Evolutionary conservation across 257 asterid genomes (phyloP).

Genomic region (Paulownia fortunei): DNA sequence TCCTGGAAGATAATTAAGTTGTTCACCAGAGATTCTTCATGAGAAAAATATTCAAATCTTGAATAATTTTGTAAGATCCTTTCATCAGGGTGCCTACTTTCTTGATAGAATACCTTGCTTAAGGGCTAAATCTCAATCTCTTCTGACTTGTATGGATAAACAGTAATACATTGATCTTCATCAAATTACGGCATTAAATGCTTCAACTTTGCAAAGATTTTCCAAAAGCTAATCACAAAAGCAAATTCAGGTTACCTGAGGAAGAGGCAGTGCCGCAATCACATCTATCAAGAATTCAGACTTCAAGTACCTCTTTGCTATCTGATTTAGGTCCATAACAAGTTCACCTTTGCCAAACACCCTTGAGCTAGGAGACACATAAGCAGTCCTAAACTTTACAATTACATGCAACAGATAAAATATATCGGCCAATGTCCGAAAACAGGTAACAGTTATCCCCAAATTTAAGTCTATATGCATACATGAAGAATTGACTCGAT

Average conservation of each 20-base stretch:
- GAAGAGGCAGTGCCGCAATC: conserved; percentile 85
- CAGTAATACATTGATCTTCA: neutral
- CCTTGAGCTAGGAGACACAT: conserved; percentile 84
- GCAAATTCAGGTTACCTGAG: conserved; percentile 65
- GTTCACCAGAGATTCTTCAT: neutral
- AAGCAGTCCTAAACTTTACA: conserved; percentile 80
- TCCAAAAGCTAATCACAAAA: neutral
- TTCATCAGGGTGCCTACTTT: neutral
- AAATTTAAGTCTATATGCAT: conserved; percentile 68
- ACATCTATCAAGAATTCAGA: conserved; percentile 72
- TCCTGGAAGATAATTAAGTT: neutral
- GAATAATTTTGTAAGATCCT: neutral
- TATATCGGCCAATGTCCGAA: conserved; percentile 78
- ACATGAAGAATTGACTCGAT: conserved; percentile 64
- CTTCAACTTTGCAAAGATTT: neutral
- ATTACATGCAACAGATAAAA: conserved; percentile 67
- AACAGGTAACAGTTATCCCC: conserved; percentile 72
- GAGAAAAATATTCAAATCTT: neutral
- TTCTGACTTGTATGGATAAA: neutral
- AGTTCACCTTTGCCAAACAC: conserved; percentile 94
- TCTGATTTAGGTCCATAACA: conserved; percentile 69
- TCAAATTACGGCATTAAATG: neutral
- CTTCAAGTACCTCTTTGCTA: conserved; percentile 73
- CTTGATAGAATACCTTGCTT: neutral
- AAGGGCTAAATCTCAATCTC: neutral